Evolutionary conservation across 2,329 filamentous ascomycete genomes (phyloP), one percentile per base, ranked within the genome.

Genomic region (Botrytis aclada): DNA sequence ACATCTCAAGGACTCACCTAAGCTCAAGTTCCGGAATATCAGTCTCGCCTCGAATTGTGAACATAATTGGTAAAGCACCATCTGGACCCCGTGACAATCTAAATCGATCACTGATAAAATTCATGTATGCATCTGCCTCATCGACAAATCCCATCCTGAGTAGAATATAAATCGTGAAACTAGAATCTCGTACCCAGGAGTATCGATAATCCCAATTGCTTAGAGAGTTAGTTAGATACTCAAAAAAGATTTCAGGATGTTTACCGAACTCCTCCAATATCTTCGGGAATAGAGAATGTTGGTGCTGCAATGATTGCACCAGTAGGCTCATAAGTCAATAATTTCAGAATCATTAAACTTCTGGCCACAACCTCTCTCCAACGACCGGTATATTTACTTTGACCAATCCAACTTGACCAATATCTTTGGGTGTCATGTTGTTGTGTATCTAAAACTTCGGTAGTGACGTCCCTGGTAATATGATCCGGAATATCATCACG

Each of bases 101-200:
- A 74, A 94, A 89, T 16, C 91, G 87, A 76, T 92, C 88, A 81
- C 88, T 92, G 76, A 95, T 93, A 80, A 94, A 95, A 71, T 87
- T 86, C 86, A 94, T 93, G 81, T 93, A 95, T 1, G 91, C 89
- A 80, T 94, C 90, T 5, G 92, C 92, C 81, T 95, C 92, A 32
- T 90, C 87, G 41, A 85, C 89, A 82, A 94, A 94, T 9, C 92
- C 92, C 80, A 94, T 88, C 22, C 92, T 89, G 2, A 95, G 86
- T 43, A 95, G 86, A 75, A 94, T 90, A 77, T 94, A 94, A 76
- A 94, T 89, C 1, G 91, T 93, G 81, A 94, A 94, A 76, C 90
- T 93, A 0, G 90, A 89, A 82, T 95, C 92, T 34, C 92, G 87
- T 51, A 94, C 88, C 92, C 92, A 95, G 16, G 87, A 92, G 81